These are phyloP conservation scores for Citrus medica DNA, from an alignment of 345 rosid genomes.

Conservation along the genomic window DNA sequence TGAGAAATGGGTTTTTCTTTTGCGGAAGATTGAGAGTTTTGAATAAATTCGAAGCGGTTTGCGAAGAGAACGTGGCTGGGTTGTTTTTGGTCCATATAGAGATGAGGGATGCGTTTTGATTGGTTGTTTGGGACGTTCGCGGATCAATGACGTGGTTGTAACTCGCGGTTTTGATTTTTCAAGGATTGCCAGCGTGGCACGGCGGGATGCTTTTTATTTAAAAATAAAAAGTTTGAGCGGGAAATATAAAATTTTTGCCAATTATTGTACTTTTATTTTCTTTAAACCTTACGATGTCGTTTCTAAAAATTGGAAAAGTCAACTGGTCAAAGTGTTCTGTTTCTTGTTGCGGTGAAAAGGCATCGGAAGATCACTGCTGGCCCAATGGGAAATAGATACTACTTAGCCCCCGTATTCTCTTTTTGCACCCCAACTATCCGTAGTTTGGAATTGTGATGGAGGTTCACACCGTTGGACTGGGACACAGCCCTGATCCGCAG, in stretches of 20 bases:
- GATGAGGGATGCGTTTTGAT: slow-evolving; percentile 1
- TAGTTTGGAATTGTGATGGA: no score
- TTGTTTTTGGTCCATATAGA: slow-evolving; percentile 9
- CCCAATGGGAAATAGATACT: no score
- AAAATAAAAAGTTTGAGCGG: not conserved
- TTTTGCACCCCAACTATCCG: no score
- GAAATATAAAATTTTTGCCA: not conserved
- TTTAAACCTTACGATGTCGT: not conserved
- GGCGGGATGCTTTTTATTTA: not conserved
- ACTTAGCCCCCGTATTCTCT: no score
- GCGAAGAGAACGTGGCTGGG: not conserved
- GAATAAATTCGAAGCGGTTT: not conserved
- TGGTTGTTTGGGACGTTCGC: slow-evolving; percentile 16
- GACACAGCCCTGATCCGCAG: no score
- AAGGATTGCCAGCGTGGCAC: slow-evolving; percentile 26
- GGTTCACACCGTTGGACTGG: no score
- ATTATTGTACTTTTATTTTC: not conserved
- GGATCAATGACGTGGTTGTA: slow-evolving; percentile 38
- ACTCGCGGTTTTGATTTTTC: not conserved
- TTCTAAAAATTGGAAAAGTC: not conserved
- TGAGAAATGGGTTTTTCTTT: not conserved
- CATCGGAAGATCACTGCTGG: no score
- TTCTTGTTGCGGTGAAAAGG: no score
- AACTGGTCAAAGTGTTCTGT: not conserved
- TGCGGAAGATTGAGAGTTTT: not conserved